Evolutionary conservation across 2,329 filamentous ascomycete species (phyloP).

Genomic region (Aspergillus pseudonomiae): DNA sequence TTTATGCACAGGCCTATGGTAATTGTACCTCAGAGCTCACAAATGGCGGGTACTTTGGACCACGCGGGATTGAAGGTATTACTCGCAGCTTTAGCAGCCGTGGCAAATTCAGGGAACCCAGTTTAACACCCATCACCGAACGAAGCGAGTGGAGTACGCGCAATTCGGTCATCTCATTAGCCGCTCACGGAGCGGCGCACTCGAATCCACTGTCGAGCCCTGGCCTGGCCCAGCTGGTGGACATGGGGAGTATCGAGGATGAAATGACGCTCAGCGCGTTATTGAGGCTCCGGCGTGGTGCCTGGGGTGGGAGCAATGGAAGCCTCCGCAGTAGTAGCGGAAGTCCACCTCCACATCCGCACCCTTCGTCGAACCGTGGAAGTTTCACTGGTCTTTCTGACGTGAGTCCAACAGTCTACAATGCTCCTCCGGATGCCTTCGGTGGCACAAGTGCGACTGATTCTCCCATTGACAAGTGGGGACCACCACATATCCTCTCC

Average conservation of each 20-base stretch:
- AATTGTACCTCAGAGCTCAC: slow-evolving; percentile 61
- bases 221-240: slow-evolving; percentile 75
- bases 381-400: slow-evolving; percentile 41
- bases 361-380: slow-evolving; percentile 36
- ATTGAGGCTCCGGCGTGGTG: slow-evolving; percentile 70
- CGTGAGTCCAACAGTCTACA: slow-evolving; percentile 31
- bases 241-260: slow-evolving; percentile 61
- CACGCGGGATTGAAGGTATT: slow-evolving; percentile 65
- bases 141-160: slow-evolving; percentile 94
- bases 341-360: slow-evolving; percentile 45
- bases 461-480: slow-evolving; percentile 20
- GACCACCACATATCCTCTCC: slow-evolving; percentile 10
- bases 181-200: slow-evolving; percentile 51
- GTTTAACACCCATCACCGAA: slow-evolving; percentile 93
- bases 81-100: slow-evolving; percentile 72
- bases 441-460: slow-evolving; percentile 18
- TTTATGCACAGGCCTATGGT: slow-evolving; percentile 69
- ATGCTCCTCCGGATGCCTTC: slow-evolving; percentile 23
- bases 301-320: slow-evolving; percentile 80
- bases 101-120: slow-evolving; percentile 78
- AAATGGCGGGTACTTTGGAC: slow-evolving; percentile 88
- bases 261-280: slow-evolving; percentile 76
- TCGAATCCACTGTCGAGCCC: slow-evolving; percentile 66
- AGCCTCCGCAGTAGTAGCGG: slow-evolving; percentile 63
- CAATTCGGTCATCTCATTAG: slow-evolving; percentile 82